A percentile compares a stretch with the other conserved stretches of the same genome.
Evolutionary conservation across 2,329 filamentous ascomycete species (phyloP).

Genomic region (Trichophyton simii): DNA sequence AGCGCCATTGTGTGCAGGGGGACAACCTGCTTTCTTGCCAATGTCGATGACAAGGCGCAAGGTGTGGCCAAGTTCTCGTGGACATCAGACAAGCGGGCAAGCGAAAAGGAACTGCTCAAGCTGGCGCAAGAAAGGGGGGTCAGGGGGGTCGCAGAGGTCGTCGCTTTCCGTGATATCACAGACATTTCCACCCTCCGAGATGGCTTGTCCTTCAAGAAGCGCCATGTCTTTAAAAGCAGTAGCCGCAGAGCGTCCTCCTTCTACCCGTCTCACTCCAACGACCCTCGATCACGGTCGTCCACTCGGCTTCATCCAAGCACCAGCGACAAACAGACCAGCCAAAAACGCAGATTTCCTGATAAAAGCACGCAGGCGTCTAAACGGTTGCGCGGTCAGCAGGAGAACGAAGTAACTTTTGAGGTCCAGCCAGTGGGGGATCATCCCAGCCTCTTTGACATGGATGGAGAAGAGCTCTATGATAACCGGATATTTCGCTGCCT

Average conservation of each 20-base stretch:
- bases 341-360: slow-evolving; percentile 4
- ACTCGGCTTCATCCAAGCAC: neutral
- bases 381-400: neutral
- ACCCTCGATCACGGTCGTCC: neutral
- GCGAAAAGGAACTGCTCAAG: slow-evolving; percentile 20
- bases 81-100: slow-evolving; percentile 19
- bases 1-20: slow-evolving; percentile 17
- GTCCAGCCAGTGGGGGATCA: neutral
- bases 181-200: slow-evolving; percentile 18
- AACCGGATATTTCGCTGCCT: slow-evolving; percentile 23
- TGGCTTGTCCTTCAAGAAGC: slow-evolving; percentile 17
- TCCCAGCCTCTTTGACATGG: neutral
- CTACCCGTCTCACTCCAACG: neutral
- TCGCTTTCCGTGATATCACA: slow-evolving; percentile 19
- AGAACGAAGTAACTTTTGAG: neutral
- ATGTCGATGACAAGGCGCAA: slow-evolving; percentile 9
- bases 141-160: slow-evolving; percentile 18
- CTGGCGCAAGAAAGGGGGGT: slow-evolving; percentile 16
- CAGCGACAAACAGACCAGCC: too few relatives aligned
- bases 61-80: slow-evolving; percentile 25
- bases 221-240: slow-evolving; percentile 11
- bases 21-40: slow-evolving; percentile 17
- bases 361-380: neutral
- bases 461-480: slow-evolving; percentile 12
- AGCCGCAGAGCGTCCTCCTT: neutral